Conservation (phyloP, 78 protist species). For the Dictyostelium brefeldianum region DNA sequence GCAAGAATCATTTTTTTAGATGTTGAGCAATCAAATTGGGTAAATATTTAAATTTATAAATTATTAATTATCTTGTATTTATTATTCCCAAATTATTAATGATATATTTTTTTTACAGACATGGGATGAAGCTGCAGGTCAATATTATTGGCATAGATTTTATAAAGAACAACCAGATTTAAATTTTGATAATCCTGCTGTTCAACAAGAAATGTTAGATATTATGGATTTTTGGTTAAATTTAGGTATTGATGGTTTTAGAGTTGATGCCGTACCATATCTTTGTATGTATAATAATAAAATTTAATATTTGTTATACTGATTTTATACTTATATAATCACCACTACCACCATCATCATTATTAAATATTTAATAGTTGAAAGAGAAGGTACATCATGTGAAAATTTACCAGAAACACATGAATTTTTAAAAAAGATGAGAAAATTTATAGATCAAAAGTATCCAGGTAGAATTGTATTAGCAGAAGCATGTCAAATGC, state of each 20-base stretch:
- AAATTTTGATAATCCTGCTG: conserved; percentile 88
- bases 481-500: conserved; percentile 90
- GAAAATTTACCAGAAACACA: conserved; percentile 94
- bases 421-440: conserved; percentile 76
- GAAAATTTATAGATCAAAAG: conserved; percentile 77
- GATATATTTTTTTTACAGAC: conserved; percentile 40
- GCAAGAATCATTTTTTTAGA: conserved; percentile 89
- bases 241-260: conserved; percentile 91
- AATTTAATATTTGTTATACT: not conserved
- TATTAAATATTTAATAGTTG: conserved; percentile 23
- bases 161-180: conserved; percentile 90
- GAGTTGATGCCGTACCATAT: conserved; percentile 93
- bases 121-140: conserved; percentile 81
- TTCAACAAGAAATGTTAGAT: conserved; percentile 85
- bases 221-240: conserved; percentile 87
- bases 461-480: conserved; percentile 84
- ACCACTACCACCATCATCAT: no score
- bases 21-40: conserved; percentile 88
- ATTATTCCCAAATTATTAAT: not conserved
- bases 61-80: not conserved
- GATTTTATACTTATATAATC: not conserved
- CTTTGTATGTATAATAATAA: conserved; percentile 27
- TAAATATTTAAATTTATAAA: not conserved
- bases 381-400: conserved; percentile 88
- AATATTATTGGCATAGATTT: conserved; percentile 93